Evolutionary conservation across 306 rosid genomes (phyloP).

Genomic region (Vigna radiata): DNA sequence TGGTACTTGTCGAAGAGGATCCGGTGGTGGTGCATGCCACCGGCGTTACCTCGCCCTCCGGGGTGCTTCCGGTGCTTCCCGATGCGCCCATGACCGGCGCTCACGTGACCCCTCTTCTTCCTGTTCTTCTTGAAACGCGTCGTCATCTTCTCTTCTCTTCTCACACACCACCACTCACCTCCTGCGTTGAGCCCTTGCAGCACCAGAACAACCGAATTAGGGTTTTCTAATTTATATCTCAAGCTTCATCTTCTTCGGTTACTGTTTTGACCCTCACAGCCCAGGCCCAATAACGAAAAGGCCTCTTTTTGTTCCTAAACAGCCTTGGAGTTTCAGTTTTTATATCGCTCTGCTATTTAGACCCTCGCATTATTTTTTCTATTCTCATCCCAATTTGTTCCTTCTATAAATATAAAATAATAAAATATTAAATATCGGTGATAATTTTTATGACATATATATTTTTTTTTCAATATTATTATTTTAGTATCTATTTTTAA

Average conservation of each 20-base stretch:
- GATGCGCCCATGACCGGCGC: constrained; percentile 38
- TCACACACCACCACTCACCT: background rate
- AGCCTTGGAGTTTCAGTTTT: background rate
- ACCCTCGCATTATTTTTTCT: too few species aligned
- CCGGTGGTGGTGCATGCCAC: constrained; percentile 53
- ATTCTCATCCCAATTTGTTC: too few species aligned
- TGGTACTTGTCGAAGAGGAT: constrained; percentile 53
- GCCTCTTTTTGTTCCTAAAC: background rate
- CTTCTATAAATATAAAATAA: too few species aligned
- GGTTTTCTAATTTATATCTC: background rate
- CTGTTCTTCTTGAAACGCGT: constrained; percentile 45
- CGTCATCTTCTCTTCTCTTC: constrained; percentile 24
- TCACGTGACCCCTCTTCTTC: constrained; percentile 46
- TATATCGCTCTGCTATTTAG: too few species aligned
- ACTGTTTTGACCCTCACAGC: background rate
- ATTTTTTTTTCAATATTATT: too few species aligned
- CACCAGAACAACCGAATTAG: background rate
- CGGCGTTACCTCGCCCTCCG: constrained; percentile 47
- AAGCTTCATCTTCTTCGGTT: background rate
- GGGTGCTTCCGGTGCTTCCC: constrained; percentile 48
- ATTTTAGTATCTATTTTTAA: too few species aligned
- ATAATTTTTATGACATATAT: too few species aligned
- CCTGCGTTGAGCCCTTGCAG: background rate
- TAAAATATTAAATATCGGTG: too few species aligned
- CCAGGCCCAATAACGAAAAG: background rate